Base-by-base conservation (phyloP, 805 yeast genomes). In the Pichia nanzhaoensis region DNA sequence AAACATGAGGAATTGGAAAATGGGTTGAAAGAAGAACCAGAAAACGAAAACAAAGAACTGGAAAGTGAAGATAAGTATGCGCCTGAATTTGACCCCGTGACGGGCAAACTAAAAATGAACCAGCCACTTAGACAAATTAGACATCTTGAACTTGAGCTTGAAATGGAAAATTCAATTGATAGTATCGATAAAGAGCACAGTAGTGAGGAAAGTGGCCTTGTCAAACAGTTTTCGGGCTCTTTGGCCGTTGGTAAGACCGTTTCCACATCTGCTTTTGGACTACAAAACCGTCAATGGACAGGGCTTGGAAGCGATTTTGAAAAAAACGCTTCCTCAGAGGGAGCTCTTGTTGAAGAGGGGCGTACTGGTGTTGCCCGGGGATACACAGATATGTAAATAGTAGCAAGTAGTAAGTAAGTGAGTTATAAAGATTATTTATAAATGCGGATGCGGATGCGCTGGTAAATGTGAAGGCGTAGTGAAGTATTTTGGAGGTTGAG, bases 351-450 rank as follows among this genome's bases (percentile, higher is more conserved):
- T 0, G 95, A 89, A 58, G 80, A 82, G 51, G 99, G 99, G 1
- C 70, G 82, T 39, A 70, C 76, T 2, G 99, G 99, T 34, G 77
- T 91, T 45, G 99, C 99, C 2, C 72, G 98, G 53, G 95, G 93
- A 2, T 93, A 91, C 37, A 66, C 60, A 42, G 77, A 73, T 52
- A 39, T 41, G 12, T 38, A 38, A 10, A 4, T 5, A 8, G 19
- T 18, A 1, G 22, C 12, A 9, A n/a, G n/a, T n/a, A n/a, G n/a
- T n/a, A n/a, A n/a, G n/a, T n/a, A n/a, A n/a, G n/a, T n/a, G n/a
- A n/a, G n/a, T n/a, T n/a, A n/a, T n/a, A n/a, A n/a, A n/a, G n/a
- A n/a, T n/a, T n/a, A n/a, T n/a, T n/a, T n/a, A n/a, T n/a, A n/a
- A n/a, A n/a, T n/a, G n/a, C n/a, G n/a, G n/a, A n/a, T n/a, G n/a